Percentiles rank a stretch among this genome's conserved stretches.
Conservation (phyloP, 352 stramenopile genomes). For the Phytophthora capsici region DNA sequence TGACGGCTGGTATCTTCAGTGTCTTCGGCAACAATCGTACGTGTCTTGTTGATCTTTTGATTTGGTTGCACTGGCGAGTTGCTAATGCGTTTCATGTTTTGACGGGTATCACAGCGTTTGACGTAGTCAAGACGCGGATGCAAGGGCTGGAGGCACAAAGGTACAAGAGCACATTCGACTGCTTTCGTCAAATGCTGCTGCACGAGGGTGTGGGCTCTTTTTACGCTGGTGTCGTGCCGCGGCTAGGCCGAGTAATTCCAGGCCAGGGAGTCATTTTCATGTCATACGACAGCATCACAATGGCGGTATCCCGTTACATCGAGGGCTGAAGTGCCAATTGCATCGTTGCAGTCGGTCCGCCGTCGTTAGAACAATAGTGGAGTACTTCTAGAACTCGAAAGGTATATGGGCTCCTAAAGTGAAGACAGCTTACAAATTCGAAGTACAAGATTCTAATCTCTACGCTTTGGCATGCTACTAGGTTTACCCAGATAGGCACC, state of each 20-base stretch:
- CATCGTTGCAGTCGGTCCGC: slow-evolving; percentile 4
- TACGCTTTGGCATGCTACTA: slow-evolving; percentile 15
- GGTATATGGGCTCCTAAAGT: too few relatives aligned
- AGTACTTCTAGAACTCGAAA: too few relatives aligned
- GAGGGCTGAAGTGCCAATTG: slow-evolving; percentile 39
- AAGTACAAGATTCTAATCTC: too few relatives aligned
- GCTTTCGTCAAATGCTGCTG: slow-evolving; percentile 89
- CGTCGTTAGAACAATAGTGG: too few relatives aligned
- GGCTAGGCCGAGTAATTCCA: slow-evolving; percentile 94
- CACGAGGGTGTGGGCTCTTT: slow-evolving; percentile 91
- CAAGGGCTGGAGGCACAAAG: slow-evolving; percentile 71
- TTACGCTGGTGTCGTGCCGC: slow-evolving; percentile 93
- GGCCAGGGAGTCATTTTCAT: slow-evolving; percentile 99
- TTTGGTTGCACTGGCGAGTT: slow-evolving; percentile 23
- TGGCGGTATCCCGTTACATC: slow-evolving; percentile 57
- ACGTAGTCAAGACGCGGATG: slow-evolving; percentile 90
- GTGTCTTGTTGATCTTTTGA: slow-evolving; percentile 44
- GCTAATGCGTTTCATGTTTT: slow-evolving; percentile 24
- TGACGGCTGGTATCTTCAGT: slow-evolving; percentile 96
- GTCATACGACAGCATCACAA: slow-evolving; percentile 88
- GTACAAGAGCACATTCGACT: slow-evolving; percentile 91
- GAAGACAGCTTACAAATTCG: too few relatives aligned
- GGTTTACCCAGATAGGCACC: slow-evolving; percentile 62
- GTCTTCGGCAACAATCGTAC: slow-evolving; percentile 97
- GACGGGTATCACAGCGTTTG: slow-evolving; percentile 57